A percentile compares a stretch with the other conserved stretches of the same genome.
phyloP scores from a whole-genome alignment of 345 rosid genomes.

The Eucalyptus sp. region DNA sequence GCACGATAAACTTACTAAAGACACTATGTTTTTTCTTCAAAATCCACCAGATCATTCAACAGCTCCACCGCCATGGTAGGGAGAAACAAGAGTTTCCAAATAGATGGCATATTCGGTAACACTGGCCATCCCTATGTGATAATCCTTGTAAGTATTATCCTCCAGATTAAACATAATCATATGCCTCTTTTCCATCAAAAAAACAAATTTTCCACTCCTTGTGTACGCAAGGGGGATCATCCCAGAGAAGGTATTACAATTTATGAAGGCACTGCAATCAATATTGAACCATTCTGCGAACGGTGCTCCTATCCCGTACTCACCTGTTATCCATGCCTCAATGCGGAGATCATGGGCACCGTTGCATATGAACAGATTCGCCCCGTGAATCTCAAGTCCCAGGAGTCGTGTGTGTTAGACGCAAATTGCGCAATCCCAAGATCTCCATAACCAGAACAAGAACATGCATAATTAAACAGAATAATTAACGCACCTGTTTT shows the following conservation, averaged over 20 bases:
- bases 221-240: background rate
- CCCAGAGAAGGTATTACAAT: too few relatives aligned
- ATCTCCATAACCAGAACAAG: too few relatives aligned
- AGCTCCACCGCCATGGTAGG: background rate
- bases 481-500: too few relatives aligned
- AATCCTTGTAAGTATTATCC: background rate
- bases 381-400: too few relatives aligned
- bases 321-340: background rate
- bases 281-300: background rate
- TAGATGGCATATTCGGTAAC: background rate
- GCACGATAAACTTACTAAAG: too few relatives aligned
- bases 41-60: too few relatives aligned
- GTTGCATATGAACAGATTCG: background rate
- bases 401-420: accelerated
- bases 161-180: background rate
- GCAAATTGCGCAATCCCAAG: too few relatives aligned
- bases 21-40: too few relatives aligned
- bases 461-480: too few relatives aligned
- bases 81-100: background rate
- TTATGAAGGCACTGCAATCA: background rate
- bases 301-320: background rate
- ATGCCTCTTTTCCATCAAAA: accelerated
- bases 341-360: too few relatives aligned
- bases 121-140: background rate
- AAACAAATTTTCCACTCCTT: background rate